A percentile compares a stretch with the other conserved stretches of the same genome.
Evolutionary conservation across 352 stramenopile genomes (phyloP).

Genomic region (Globisporangium middletonii): DNA sequence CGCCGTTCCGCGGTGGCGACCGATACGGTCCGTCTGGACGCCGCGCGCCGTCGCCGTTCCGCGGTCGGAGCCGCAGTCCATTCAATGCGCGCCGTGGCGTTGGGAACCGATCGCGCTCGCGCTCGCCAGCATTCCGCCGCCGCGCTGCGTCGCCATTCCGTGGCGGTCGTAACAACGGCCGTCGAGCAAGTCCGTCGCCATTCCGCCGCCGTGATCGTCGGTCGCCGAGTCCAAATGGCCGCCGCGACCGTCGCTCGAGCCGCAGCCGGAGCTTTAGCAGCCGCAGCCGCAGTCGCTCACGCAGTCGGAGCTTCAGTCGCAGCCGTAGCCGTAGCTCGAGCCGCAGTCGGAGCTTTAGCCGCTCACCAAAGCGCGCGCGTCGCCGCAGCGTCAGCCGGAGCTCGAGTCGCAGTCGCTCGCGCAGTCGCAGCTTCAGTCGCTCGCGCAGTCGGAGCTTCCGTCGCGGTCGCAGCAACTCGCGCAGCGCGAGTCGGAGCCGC

Average conservation of each 20-base stretch:
- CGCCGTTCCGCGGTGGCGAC: slow-evolving; percentile 18
- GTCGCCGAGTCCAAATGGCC: slow-evolving; percentile 4
- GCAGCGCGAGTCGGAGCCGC: slow-evolving; percentile 5
- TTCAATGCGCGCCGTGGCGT: slow-evolving; percentile 14
- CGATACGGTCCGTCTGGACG: slow-evolving; percentile 11
- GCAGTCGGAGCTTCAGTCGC: slow-evolving; percentile 3
- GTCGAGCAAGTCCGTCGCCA: slow-evolving; percentile 10
- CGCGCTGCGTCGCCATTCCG: slow-evolving; percentile 34
- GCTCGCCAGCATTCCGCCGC: slow-evolving; percentile 34
- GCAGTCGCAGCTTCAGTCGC: too few relatives aligned
- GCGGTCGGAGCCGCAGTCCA: slow-evolving; percentile 40
- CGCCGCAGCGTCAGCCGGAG: not conserved
- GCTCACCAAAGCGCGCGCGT: not conserved
- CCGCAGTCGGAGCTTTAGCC: not conserved
- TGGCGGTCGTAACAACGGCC: slow-evolving; percentile 17
- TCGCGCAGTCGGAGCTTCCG: too few relatives aligned
- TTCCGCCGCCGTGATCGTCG: slow-evolving; percentile 12
- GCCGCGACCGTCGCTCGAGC: slow-evolving; percentile 12
- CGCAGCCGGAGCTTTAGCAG: slow-evolving; percentile 24
- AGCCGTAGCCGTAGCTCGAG: slow-evolving; percentile 9
- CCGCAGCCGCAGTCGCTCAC: slow-evolving; percentile 29
- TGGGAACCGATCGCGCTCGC: slow-evolving; percentile 20
- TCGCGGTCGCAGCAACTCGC: too few relatives aligned
- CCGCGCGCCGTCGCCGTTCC: slow-evolving; percentile 38
- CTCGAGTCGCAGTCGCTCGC: too few relatives aligned